Conservation (phyloP, 192 early-diverging fungal species). For the Entomortierella parvispora region DNA sequence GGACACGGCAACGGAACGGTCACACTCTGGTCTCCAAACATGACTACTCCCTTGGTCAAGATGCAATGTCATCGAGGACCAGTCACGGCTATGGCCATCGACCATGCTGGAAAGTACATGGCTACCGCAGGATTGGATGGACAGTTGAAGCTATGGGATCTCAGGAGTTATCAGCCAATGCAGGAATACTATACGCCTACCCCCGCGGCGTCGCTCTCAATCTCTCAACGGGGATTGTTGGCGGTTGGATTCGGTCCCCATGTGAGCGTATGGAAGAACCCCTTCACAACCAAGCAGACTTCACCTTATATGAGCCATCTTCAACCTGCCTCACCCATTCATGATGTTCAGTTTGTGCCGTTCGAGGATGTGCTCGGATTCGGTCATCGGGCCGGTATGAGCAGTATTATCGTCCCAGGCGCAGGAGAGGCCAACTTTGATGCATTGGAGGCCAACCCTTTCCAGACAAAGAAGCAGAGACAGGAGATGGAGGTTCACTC, state of each 20-base stretch:
- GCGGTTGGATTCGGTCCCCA: constrained; percentile 85
- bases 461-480: constrained; percentile 88
- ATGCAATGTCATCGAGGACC: constrained; percentile 94
- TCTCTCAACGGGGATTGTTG: constrained; percentile 87
- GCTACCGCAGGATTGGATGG: constrained; percentile 93
- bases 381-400: constrained; percentile 82
- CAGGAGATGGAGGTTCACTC: constrained; percentile 88
- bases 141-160: constrained; percentile 92
- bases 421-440: constrained; percentile 99
- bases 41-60: constrained; percentile 87
- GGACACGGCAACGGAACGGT: constrained; percentile 94
- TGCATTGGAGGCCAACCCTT: constrained; percentile 90
- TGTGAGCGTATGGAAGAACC: constrained; percentile 92
- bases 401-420: constrained; percentile 85
- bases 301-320: constrained; percentile 92
- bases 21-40: constrained; percentile 90
- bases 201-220: constrained; percentile 81
- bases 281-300: constrained; percentile 74
- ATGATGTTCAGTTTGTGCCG: constrained; percentile 82
- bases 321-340: constrained; percentile 61
- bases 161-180: constrained; percentile 82
- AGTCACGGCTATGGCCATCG: constrained; percentile 86
- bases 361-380: constrained; percentile 95
- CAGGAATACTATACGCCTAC: constrained; percentile 84
- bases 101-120: constrained; percentile 83